These are phyloP conservation scores for Quercus phellos DNA, from an alignment of 331 rosid species.

Conservation along the genomic window DNA sequence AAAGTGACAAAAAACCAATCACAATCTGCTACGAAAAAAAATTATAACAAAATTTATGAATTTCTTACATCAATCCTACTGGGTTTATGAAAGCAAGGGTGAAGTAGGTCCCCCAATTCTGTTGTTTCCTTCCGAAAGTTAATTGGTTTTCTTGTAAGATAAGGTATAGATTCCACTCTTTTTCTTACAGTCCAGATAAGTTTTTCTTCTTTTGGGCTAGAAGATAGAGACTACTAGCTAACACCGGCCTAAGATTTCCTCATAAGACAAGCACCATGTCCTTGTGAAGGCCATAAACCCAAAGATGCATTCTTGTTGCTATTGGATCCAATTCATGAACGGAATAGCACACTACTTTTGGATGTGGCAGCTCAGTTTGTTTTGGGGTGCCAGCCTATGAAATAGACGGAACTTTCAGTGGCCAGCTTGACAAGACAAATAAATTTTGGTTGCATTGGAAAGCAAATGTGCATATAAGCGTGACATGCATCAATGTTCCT, in stretches of 20 bases:
- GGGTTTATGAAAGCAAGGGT: neutral
- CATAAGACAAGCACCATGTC: neutral
- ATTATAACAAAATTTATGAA: no score
- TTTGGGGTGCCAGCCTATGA: neutral
- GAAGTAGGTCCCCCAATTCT: neutral
- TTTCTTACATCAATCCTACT: no score
- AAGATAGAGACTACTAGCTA: conserved; percentile 5
- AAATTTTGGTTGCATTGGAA: neutral
- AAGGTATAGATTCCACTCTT: conserved; percentile 29
- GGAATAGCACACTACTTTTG: neutral
- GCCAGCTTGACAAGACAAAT: neutral
- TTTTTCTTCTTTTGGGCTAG: conserved; percentile 1
- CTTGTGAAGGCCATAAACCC: neutral
- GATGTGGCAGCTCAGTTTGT: neutral
- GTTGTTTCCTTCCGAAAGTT: conserved; percentile 19
- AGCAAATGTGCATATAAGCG: neutral
- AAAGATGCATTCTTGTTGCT: neutral
- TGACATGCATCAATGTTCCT: no score
- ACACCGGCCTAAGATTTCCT: neutral
- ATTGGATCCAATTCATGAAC: neutral
- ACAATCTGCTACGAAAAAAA: no score
- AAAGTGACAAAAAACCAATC: no score
- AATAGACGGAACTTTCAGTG: neutral
- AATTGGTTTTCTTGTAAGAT: neutral
- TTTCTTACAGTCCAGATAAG: neutral